Conservation (phyloP, 2,329 filamentous ascomycete species). For the Cercospora zeina region DNA sequence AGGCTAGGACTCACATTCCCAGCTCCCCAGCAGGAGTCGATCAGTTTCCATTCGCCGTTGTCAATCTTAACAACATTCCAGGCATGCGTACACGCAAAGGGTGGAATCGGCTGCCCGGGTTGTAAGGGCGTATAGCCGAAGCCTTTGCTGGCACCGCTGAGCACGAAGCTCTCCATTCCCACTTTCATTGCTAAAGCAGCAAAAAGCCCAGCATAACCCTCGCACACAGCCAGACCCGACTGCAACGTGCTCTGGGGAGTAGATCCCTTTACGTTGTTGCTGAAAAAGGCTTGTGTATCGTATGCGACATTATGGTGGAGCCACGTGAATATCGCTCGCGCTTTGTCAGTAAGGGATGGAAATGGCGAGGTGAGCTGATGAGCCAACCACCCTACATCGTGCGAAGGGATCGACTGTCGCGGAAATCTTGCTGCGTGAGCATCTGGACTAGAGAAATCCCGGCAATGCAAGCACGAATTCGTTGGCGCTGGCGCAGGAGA, state of each 20-base stretch:
- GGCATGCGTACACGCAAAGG: conserved; percentile 66
- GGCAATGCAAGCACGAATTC: conserved; percentile 70
- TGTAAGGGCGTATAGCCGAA: conserved; percentile 67
- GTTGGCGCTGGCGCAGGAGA: conserved; percentile 24
- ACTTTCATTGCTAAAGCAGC: conserved; percentile 73
- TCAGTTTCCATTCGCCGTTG: conserved; percentile 81
- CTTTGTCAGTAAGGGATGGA: conserved; percentile 86
- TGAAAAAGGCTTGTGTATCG: conserved; percentile 77
- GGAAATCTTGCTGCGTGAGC: conserved; percentile 75
- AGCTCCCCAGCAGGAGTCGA: conserved; percentile 93
- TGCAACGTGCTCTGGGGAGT: conserved; percentile 72
- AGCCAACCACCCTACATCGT: conserved; percentile 70
- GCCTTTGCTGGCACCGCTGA: conserved; percentile 83
- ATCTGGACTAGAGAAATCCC: conserved; percentile 85
- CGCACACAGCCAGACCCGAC: conserved; percentile 81
- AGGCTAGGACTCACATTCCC: conserved; percentile 60
- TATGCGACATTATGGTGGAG: conserved; percentile 91
- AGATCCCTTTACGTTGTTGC: conserved; percentile 63
- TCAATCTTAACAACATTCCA: conserved; percentile 92
- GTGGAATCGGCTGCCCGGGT: conserved; percentile 66
- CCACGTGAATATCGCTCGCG: conserved; percentile 91
- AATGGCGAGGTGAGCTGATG: conserved; percentile 77
- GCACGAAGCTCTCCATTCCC: conserved; percentile 73
- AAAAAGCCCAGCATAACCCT: conserved; percentile 85
- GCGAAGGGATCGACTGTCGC: conserved; percentile 66